Evolutionary conservation across 176 grass and related monocot species (phyloP).

Genomic region (maize (Zea mays)): Zm-B73-REFERENCE-NAM-5.0 NC_050096.1:62371001-62371500

Average conservation of each 20-base stretch:
- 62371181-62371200: conserved; percentile 44
- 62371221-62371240: conserved; percentile 38
- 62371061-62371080: conserved; percentile 72
- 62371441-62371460: conserved; percentile 39
- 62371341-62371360: conserved; percentile 48
- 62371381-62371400: conserved; percentile 36
- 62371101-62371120: conserved; percentile 95
- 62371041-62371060: conserved; percentile 42
- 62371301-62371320: conserved; percentile 51
- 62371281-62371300: conserved; percentile 45
- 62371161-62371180: conserved; percentile 40
- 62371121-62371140: conserved; percentile 70
- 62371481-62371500: conserved; percentile 26
- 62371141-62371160: conserved; percentile 61
- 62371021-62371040: conserved; percentile 37
- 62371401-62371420: conserved; percentile 32
- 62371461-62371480: conserved; percentile 35
- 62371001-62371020: conserved; percentile 20
- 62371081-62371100: conserved; percentile 96
- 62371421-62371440: conserved; percentile 31
- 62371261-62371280: conserved; percentile 49
- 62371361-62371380: conserved; percentile 33
- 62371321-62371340: conserved; percentile 53
- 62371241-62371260: conserved; percentile 65
- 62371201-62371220: conserved; percentile 36